These are phyloP conservation scores for Pseudonectria foliicola DNA, from an alignment of 2,329 filamentous ascomycete species.

Conservation along the genomic window DNA sequence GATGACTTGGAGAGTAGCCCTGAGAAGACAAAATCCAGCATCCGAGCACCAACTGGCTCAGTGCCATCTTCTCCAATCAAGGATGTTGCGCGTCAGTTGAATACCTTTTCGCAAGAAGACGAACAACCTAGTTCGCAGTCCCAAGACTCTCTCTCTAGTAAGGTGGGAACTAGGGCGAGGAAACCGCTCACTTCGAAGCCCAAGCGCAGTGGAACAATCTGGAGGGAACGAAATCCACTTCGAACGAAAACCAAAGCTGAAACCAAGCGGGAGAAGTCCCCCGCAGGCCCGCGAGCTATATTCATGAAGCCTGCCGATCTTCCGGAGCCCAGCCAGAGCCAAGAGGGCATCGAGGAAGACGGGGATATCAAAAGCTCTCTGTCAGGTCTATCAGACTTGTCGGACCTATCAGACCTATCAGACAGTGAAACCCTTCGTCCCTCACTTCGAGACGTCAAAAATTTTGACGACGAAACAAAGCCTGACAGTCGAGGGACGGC, in stretches of 20 bases:
- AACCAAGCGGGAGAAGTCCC: too few relatives aligned
- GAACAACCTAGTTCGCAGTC: not conserved
- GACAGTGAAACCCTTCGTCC: not conserved
- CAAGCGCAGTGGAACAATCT: conserved; percentile 1
- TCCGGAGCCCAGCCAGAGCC: conserved; percentile 5
- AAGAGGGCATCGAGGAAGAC: conserved; percentile 3
- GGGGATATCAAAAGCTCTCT: conserved; percentile 1
- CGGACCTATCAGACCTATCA: not conserved
- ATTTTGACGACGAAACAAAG: conserved; percentile 3
- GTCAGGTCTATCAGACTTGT: conserved; percentile 11
- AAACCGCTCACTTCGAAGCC: not conserved
- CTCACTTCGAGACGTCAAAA: not conserved
- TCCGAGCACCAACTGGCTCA: conserved; percentile 4
- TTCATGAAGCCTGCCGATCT: conserved; percentile 9
- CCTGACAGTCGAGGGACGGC: conserved; percentile 13
- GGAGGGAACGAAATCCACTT: not conserved
- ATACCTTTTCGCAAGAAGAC: conserved; percentile 6
- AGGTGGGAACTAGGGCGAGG: not conserved
- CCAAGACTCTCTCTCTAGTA: not conserved
- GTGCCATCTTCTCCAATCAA: conserved; percentile 11
- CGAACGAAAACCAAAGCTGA: too few relatives aligned
- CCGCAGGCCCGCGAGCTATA: conserved; percentile 3
- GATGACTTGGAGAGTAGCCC: not conserved
- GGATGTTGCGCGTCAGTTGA: not conserved
- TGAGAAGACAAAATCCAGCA: conserved; percentile 2